Evolutionary conservation across 805 yeast genomes (phyloP).

Genomic region (Blastobotrys muscicola): DNA sequence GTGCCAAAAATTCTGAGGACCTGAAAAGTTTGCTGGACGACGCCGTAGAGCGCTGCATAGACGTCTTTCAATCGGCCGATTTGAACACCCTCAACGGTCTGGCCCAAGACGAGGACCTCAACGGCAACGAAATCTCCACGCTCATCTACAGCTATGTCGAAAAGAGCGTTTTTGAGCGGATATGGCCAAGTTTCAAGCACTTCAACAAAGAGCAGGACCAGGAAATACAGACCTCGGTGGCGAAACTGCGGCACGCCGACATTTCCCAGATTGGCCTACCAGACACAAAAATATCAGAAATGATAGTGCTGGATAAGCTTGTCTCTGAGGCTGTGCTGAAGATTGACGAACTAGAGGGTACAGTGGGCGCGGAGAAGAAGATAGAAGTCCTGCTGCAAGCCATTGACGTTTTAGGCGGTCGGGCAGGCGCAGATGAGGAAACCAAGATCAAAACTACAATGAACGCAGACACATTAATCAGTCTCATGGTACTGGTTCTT

Average conservation of each 20-base stretch:
- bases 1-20: conserved; percentile 23
- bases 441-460: conserved; percentile 22
- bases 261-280: conserved; percentile 37
- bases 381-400: conserved; percentile 37
- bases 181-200: conserved; percentile 45
- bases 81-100: conserved; percentile 17
- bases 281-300: conserved; percentile 18
- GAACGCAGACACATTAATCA: conserved; percentile 76
- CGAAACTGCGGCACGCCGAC: conserved; percentile 26
- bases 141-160: conserved; percentile 66
- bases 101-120: conserved; percentile 19
- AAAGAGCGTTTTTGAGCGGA: conserved; percentile 49
- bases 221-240: conserved; percentile 17
- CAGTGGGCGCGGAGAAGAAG: conserved; percentile 22
- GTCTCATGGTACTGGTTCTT: conserved; percentile 62
- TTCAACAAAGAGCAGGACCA: conserved; percentile 22
- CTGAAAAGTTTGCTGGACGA: conserved; percentile 24
- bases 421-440: neutral
- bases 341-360: conserved; percentile 36
- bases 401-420: conserved; percentile 39
- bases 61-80: conserved; percentile 28
- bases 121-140: conserved; percentile 33
- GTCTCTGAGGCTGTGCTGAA: conserved; percentile 43
- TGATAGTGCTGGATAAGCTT: conserved; percentile 32
- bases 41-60: conserved; percentile 26